Conservation (phyloP, 179 eudicot species). For the Beta corolliflora region DNA sequence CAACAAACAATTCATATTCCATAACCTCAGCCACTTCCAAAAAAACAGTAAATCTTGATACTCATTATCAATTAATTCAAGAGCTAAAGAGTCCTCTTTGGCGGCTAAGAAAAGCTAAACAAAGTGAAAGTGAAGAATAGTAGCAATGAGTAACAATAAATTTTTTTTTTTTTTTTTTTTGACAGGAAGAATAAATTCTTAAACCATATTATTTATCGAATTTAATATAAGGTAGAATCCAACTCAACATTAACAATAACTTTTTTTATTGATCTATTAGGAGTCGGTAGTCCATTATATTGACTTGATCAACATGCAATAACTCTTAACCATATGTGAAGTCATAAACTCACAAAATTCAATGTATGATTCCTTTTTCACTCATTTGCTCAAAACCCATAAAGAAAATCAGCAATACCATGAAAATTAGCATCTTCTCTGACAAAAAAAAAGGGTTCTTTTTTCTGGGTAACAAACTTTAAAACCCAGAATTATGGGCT, state of each 20-base stretch:
- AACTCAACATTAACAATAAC: no score
- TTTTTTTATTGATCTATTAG: no score
- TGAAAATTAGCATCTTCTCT: not conserved
- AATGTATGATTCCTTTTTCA: not conserved
- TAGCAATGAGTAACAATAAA: not conserved
- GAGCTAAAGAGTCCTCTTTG: not conserved
- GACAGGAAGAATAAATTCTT: no score
- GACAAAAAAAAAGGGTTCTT: not conserved
- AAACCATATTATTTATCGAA: not conserved
- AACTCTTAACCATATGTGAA: not conserved
- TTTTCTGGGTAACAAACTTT: not conserved
- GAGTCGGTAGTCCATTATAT: no score
- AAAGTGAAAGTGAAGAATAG: not conserved
- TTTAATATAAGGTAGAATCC: no score
- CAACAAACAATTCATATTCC: not conserved
- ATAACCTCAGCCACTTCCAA: not conserved
- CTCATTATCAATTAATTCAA: not conserved
- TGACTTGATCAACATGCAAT: conserved; percentile 4
- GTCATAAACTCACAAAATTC: not conserved
- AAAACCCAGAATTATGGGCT: not conserved
- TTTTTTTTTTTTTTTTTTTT: no score
- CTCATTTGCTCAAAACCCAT: not conserved
- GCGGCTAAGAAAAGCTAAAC: not conserved
- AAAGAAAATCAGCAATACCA: not conserved
- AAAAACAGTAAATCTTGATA: not conserved